phyloP scores from a whole-genome alignment of 1,284 basidiomycete species.

The Cryptococcus deneoformans region DNA sequence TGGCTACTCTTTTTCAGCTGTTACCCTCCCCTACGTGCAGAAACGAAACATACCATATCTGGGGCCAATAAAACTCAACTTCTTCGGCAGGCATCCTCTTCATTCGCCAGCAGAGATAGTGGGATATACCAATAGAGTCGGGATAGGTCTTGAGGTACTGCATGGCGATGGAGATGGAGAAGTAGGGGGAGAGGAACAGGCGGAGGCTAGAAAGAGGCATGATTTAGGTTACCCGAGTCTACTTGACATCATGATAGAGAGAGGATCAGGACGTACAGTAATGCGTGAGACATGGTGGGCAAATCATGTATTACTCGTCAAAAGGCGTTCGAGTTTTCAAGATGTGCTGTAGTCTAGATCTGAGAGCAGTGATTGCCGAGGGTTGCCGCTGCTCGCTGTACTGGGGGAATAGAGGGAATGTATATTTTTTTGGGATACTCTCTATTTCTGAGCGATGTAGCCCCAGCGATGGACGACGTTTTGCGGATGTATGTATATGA shows the following conservation, averaged over 20 bases:
- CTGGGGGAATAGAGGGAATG: no score
- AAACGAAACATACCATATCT: constrained; percentile 68
- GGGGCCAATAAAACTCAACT: constrained; percentile 92
- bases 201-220: constrained; percentile 55
- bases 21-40: constrained; percentile 26
- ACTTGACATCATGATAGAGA: no score
- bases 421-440: no score
- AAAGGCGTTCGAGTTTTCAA: no score
- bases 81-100: constrained; percentile 72
- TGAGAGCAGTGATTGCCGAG: neutral
- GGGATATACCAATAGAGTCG: constrained; percentile 92
- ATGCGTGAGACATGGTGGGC: constrained; percentile 30
- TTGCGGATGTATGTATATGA: no score
- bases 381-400: no score
- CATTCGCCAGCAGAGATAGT: constrained; percentile 85
- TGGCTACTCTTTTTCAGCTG: constrained; percentile 59
- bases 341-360: no score
- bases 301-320: no score
- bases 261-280: constrained; percentile 20
- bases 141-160: constrained; percentile 84
- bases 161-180: constrained; percentile 85
- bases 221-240: no score
- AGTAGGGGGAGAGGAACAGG: constrained; percentile 83
- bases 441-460: no score
- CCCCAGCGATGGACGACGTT: no score